These are phyloP conservation scores for Neurospora crassa DNA, from an alignment of 2,329 filamentous ascomycete genomes.

Conservation along the genomic window DNA sequence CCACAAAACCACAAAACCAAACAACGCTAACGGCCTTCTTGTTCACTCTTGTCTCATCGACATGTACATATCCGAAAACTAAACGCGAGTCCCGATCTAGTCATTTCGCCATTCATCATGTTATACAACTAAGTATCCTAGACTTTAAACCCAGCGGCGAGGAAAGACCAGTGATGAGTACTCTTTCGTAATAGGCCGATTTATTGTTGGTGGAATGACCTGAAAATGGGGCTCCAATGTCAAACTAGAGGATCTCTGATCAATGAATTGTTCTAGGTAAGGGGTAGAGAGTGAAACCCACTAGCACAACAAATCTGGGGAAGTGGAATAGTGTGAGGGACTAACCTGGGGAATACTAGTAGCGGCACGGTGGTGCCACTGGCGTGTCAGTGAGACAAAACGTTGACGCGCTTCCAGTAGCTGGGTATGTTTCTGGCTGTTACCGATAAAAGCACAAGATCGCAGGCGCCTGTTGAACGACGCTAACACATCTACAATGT, in stretches of 20 bases:
- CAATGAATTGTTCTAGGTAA: not conserved
- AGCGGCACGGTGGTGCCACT: not conserved
- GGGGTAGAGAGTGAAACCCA: not conserved
- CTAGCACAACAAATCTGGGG: not conserved
- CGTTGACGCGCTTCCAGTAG: not conserved
- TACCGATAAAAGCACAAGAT: not conserved
- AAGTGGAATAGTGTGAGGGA: not conserved
- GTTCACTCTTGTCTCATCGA: not conserved
- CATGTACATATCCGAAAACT: not conserved
- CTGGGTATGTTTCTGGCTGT: not conserved
- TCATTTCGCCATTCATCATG: not conserved
- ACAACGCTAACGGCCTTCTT: not conserved
- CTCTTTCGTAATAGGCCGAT: no score
- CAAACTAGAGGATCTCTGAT: not conserved
- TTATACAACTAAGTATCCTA: not conserved
- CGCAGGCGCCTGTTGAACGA: not conserved
- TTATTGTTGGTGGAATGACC: no score
- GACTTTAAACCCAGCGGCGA: not conserved
- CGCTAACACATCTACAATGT: not conserved
- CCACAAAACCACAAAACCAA: not conserved
- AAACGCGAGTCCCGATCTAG: not conserved
- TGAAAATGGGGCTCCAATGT: not conserved
- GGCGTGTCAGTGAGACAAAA: not conserved
- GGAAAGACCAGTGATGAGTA: not conserved
- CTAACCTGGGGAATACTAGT: not conserved